Evolutionary conservation across 257 asterid species (phyloP), one percentile per base, ranked within the genome.

Genomic region (Fraxinus pennsylvanica): DNA sequence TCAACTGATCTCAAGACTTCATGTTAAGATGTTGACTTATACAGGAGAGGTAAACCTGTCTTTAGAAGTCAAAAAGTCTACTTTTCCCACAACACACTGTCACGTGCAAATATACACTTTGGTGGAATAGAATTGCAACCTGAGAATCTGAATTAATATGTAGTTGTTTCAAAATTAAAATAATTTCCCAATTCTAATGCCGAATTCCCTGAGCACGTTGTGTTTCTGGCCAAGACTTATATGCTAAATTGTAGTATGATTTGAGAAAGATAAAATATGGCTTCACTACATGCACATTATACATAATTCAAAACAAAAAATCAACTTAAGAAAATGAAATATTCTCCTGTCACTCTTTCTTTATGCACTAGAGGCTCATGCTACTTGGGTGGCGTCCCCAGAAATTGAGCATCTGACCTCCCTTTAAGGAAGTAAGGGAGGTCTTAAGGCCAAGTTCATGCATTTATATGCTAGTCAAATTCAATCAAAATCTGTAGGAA

Each of bases 1-100:
- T 73, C 77, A 50, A 73, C 68, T 17, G 68, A 50, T 32, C 77
- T 47, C 29, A 54, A 43, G 77, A 73, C 14, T 68, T 73, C 43
- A 73, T 68, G 77, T 50, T 73, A 73, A 73, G 47, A 50, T 14
- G 14, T 17, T 1, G 63, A 19, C 63, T 15, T 7, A 54, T 19
- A 54, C 21, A 54, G 25, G 3, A 54, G n/a, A 54, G 22, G n/a
- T 15, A 7, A 54, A 54, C 22, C 63, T 54, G 50, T 7, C n/a
- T 54, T 54, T 54, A 19, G 63, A 54, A 54, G 63, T 54, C 21
- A 3, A 59, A 59, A n/a, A 15, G 68, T 21, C 30, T 12, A 21
- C 1, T 57, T 57, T 57, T 7, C 29, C 14, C 22, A 59, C 12
- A 59, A 59, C 17, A 59, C 1, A 9, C 68, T 21, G 32, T 5